These are phyloP conservation scores for Rasamsonia emersonii DNA, from an alignment of 2,329 filamentous ascomycete species.

Conservation along the genomic window DNA sequence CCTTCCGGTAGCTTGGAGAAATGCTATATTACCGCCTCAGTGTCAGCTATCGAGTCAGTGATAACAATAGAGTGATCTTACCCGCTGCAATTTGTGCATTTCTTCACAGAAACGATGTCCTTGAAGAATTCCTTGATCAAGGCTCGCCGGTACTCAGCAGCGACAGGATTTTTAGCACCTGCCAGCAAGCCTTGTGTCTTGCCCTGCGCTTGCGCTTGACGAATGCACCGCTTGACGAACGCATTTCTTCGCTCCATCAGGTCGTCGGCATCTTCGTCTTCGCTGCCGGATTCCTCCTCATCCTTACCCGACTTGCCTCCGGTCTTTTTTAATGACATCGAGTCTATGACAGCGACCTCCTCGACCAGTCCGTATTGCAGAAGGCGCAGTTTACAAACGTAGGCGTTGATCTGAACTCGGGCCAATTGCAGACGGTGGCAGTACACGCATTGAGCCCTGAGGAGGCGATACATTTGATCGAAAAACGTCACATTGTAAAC, in stretches of 20 bases:
- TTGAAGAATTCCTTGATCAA: conserved; percentile 76
- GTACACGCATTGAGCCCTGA: conserved; percentile 83
- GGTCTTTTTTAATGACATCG: conserved; percentile 37
- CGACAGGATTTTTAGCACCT: conserved; percentile 71
- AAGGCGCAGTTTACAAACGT: conserved; percentile 74
- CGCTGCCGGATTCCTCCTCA: conserved; percentile 56
- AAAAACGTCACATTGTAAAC: conserved; percentile 97
- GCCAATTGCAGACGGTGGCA: conserved; percentile 79
- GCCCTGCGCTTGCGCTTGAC: conserved; percentile 45
- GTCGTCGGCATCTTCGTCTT: conserved; percentile 48
- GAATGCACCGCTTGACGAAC: conserved; percentile 67
- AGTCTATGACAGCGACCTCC: conserved; percentile 54
- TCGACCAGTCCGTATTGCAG: conserved; percentile 75
- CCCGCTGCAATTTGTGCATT: conserved; percentile 59
- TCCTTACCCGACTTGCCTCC: conserved; percentile 39
- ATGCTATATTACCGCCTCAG: conserved; percentile 46
- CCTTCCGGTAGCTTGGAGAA: conserved; percentile 78
- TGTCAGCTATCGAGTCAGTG: conserved; percentile 5
- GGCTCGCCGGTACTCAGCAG: conserved; percentile 64
- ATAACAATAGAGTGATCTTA: conserved; percentile 20
- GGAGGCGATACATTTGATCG: conserved; percentile 76
- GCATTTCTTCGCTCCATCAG: conserved; percentile 50
- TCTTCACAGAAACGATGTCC: conserved; percentile 59
- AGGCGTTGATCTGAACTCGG: conserved; percentile 67
- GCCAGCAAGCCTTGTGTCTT: conserved; percentile 33